Evolutionary conservation across 257 asterid genomes (phyloP), one percentile per base, ranked within the genome.

Genomic region (Buddleja alternifolia): DNA sequence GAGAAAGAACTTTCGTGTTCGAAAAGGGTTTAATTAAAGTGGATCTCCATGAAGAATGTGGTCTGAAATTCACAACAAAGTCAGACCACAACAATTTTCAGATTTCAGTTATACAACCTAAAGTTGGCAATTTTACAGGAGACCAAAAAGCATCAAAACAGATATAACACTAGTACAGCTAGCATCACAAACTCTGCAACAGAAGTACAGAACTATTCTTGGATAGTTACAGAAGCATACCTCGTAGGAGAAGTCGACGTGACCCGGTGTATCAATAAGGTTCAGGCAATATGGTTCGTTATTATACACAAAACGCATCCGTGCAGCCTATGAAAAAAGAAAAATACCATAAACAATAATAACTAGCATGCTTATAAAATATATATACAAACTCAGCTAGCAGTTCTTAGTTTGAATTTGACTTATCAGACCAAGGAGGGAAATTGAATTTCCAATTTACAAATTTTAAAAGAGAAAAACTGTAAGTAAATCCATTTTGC

Each of bases 241-340:
- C 97, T 94, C 99, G 74, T 94, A 94, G n/a, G 99, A 94, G 88
- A 94, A 94, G 81, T 94, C 99, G 60, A 94, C 99, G 66, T 94
- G 99, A 44, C 99, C 99, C 6, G 99, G 99, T 62, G 99, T 94
- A 65, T 94, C 99, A 57, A 94, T 94, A 57, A 94, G 99, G 78
- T 94, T 94, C 78, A 94, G 86, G 83, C 97, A 91, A 78, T 89
- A 87, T 60, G 97, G 86, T 79, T 87, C 88, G 64, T 73, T 71
- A 63, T 84, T 83, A 73, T 80, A 71, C 67, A 84, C 41, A 80
- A 69, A 91, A 66, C 99, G 99, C 99, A 94, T 94, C 71, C 97
- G 80, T 50, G 97, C 97, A 76, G 99, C 97, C 99, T 94, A 78
- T 15, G 40, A 25, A 39, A 52, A 64, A 73, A 73, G 55, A 34